Percentiles rank a stretch among this genome's conserved stretches.
phyloP scores from a whole-genome alignment of 495 filamentous ascomycete genomes.

The Trichoderma orchidacearum region DNA sequence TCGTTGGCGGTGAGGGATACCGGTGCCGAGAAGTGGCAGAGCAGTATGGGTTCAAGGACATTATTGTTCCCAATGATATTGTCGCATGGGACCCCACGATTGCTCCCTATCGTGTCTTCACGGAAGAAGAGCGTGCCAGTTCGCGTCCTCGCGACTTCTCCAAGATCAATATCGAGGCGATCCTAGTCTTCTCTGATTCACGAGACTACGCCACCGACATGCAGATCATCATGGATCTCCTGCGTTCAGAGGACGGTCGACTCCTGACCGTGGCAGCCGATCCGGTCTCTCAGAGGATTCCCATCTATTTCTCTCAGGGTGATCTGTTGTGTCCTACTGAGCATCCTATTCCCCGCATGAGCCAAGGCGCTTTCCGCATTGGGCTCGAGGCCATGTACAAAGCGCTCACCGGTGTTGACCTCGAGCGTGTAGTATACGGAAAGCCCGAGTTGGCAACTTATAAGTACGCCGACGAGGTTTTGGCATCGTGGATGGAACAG shows the following conservation, averaged over 20 bases:
- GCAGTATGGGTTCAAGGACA: constrained; percentile 51
- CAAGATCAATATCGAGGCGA: constrained; percentile 63
- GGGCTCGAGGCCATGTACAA: constrained; percentile 69
- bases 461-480: constrained; percentile 66
- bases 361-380: constrained; percentile 65
- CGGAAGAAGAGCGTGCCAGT: constrained; percentile 41
- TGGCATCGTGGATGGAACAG: not conserved
- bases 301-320: constrained; percentile 64
- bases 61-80: constrained; percentile 54
- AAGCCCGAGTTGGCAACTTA: constrained; percentile 71
- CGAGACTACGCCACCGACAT: constrained; percentile 75
- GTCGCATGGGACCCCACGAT: constrained; percentile 46
- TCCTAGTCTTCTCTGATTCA: constrained; percentile 72
- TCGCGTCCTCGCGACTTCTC: constrained; percentile 49
- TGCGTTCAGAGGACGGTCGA: constrained; percentile 60
- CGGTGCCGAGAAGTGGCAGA: constrained; percentile 53
- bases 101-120: constrained; percentile 50
- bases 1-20: constrained; percentile 54
- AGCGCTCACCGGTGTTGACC: constrained; percentile 54
- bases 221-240: constrained; percentile 73
- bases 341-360: constrained; percentile 59
- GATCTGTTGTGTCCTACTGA: constrained; percentile 67
- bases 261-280: constrained; percentile 51
- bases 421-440: constrained; percentile 75
- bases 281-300: constrained; percentile 52